These are phyloP conservation scores for Xanthoconium separans DNA, from an alignment of 1,284 basidiomycete species.

Conservation along the genomic window DNA sequence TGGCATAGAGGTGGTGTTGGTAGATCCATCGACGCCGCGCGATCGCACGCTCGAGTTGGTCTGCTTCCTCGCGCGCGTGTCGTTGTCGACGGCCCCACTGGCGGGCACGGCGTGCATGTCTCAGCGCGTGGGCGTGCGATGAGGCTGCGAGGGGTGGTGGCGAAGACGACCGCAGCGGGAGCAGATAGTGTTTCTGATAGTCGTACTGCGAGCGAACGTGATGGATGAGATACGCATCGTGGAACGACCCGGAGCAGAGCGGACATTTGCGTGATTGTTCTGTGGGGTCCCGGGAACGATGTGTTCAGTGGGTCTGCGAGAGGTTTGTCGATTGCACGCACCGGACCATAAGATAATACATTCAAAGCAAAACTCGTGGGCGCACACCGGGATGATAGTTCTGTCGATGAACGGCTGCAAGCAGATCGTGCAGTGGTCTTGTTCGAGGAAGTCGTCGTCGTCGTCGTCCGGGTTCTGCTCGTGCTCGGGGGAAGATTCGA, in stretches of 20 bases:
- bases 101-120: constrained; percentile 43
- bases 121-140: constrained; percentile 28
- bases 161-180: constrained; percentile 59
- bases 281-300: constrained; percentile 22
- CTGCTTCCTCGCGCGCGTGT: constrained; percentile 52
- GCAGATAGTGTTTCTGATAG: constrained; percentile 77
- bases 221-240: constrained; percentile 74
- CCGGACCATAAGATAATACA: constrained; percentile 85
- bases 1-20: constrained; percentile 72
- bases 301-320: too few species aligned
- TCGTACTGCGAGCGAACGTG: constrained; percentile 73
- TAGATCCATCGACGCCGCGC: constrained; percentile 66
- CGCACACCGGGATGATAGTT: constrained; percentile 76
- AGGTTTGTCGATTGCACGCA: constrained; percentile 26
- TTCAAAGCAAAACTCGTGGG: constrained; percentile 88
- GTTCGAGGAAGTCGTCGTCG: not conserved
- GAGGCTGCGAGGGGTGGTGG: constrained; percentile 37
- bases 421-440: constrained; percentile 68
- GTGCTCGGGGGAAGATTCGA: constrained; percentile 20
- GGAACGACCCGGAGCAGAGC: constrained; percentile 74
- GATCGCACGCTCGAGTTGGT: constrained; percentile 66
- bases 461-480: not conserved
- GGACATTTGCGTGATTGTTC: constrained; percentile 79
- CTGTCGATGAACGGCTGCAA: constrained; percentile 74
- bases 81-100: constrained; percentile 56